phyloP scores from a whole-genome alignment of 2,329 filamentous ascomycete genomes.

The Beauveria medogensis region DNA sequence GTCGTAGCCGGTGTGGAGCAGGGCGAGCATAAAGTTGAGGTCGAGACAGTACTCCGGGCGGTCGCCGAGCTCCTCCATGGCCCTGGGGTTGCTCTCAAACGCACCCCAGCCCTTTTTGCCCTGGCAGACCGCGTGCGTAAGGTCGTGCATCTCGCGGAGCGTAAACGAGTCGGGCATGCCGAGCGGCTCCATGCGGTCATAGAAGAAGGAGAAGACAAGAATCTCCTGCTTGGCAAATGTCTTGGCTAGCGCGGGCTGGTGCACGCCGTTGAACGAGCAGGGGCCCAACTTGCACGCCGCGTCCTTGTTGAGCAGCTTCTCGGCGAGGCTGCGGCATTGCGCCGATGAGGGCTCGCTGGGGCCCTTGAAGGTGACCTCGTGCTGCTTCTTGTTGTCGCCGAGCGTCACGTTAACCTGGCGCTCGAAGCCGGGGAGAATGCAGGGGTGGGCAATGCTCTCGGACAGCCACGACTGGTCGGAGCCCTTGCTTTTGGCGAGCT shows the following conservation, averaged over 20 bases:
- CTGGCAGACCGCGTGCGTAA: slow-evolving; percentile 76
- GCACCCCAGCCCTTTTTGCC: slow-evolving; percentile 71
- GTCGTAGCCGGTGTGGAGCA: slow-evolving; percentile 92
- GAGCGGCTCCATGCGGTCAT: slow-evolving; percentile 83
- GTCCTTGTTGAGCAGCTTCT: slow-evolving; percentile 87
- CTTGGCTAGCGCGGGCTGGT: slow-evolving; percentile 86
- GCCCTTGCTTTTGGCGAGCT: slow-evolving; percentile 57
- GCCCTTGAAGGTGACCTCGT: slow-evolving; percentile 80
- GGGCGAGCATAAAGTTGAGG: slow-evolving; percentile 89
- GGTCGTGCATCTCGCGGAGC: slow-evolving; percentile 77
- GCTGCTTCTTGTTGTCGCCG: slow-evolving; percentile 43
- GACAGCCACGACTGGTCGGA: slow-evolving; percentile 59
- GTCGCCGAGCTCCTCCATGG: slow-evolving; percentile 69
- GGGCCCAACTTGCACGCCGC: slow-evolving; percentile 71
- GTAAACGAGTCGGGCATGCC: slow-evolving; percentile 99
- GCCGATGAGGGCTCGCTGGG: slow-evolving; percentile 67
- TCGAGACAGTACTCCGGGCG: slow-evolving; percentile 91
- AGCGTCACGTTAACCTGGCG: slow-evolving; percentile 68
- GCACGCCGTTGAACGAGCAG: slow-evolving; percentile 97
- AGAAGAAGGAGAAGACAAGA: slow-evolving; percentile 97
- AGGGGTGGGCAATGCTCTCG: slow-evolving; percentile 71
- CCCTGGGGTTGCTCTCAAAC: slow-evolving; percentile 68
- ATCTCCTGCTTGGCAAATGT: slow-evolving; percentile 88
- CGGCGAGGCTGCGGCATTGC: slow-evolving; percentile 82
- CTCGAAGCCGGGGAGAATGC: slow-evolving; percentile 72